Percentiles rank a stretch among this genome's conserved stretches.
Evolutionary conservation across 345 rosid species (phyloP).

Genomic region (Zanthoxylum bungeanum): DNA sequence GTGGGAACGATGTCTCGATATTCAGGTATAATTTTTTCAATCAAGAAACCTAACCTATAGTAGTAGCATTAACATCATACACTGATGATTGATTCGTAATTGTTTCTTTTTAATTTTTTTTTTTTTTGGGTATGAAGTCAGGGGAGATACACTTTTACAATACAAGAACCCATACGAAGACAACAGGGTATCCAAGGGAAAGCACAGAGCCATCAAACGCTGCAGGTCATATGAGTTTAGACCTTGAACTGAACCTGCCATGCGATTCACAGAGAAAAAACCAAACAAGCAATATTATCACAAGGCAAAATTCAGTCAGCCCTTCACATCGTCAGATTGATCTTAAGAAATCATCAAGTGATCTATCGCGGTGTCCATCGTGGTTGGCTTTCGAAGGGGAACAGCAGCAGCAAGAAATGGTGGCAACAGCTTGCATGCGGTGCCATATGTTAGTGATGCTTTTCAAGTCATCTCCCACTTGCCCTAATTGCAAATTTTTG

Average conservation of each 20-base stretch:
- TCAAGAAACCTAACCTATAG: too few species aligned
- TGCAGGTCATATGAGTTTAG: conserved; percentile 49
- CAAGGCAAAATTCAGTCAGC: conserved; percentile 14
- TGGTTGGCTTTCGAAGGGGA: conserved; percentile 48
- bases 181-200: conserved; percentile 45
- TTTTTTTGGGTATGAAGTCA: conserved; percentile 34
- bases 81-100: neutral
- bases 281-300: conserved; percentile 6
- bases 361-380: conserved; percentile 28
- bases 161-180: conserved; percentile 51
- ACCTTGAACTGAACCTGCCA: conserved; percentile 70
- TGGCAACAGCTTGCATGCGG: conserved; percentile 64
- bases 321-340: conserved; percentile 11
- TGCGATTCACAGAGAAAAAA: conserved; percentile 33
- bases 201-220: conserved; percentile 27
- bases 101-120: neutral
- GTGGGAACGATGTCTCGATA: conserved; percentile 61
- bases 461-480: conserved; percentile 62
- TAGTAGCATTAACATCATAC: too few species aligned
- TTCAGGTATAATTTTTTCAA: too few species aligned
- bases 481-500: conserved; percentile 93
- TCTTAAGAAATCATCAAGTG: conserved; percentile 13
- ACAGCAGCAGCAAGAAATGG: conserved; percentile 66
- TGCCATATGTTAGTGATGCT: conserved; percentile 91
- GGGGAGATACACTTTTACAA: conserved; percentile 65